Conservation (phyloP, 2,329 filamentous ascomycete species). For the Penicillium sp. region DNA sequence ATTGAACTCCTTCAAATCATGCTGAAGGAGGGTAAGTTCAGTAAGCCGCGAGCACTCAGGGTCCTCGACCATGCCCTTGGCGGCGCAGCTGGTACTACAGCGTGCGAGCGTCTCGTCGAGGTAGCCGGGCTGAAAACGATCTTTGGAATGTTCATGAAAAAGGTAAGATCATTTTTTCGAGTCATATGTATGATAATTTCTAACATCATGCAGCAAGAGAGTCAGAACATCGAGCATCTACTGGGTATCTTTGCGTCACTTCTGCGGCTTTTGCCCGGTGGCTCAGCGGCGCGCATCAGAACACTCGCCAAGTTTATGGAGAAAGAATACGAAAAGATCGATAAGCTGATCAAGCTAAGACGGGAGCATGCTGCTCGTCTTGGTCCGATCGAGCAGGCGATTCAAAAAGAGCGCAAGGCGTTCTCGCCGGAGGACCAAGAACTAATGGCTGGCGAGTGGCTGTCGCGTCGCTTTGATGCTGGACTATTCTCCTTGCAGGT, state of each 20-base stretch:
- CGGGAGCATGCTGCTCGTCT: conserved; percentile 63
- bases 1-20: conserved; percentile 88
- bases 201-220: conserved; percentile 50
- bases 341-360: conserved; percentile 64
- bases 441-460: conserved; percentile 62
- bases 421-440: conserved; percentile 56
- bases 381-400: conserved; percentile 56
- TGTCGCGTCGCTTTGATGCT: conserved; percentile 70
- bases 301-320: conserved; percentile 92
- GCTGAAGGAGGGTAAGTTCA: conserved; percentile 80
- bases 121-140: conserved; percentile 76
- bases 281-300: conserved; percentile 72
- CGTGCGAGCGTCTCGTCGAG: conserved; percentile 73
- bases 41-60: conserved; percentile 69
- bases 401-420: conserved; percentile 53
- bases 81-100: conserved; percentile 51
- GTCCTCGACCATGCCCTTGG: conserved; percentile 76
- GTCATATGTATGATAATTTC: not conserved
- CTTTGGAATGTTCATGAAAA: conserved; percentile 86
- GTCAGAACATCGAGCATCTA: conserved; percentile 66
- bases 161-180: conserved; percentile 31
- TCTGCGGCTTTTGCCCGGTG: conserved; percentile 69
- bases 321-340: conserved; percentile 81
- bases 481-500: conserved; percentile 75
- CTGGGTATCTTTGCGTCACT: conserved; percentile 79